Conservation (phyloP, 148 eudicot species). For the Chenopodium album region DNA sequence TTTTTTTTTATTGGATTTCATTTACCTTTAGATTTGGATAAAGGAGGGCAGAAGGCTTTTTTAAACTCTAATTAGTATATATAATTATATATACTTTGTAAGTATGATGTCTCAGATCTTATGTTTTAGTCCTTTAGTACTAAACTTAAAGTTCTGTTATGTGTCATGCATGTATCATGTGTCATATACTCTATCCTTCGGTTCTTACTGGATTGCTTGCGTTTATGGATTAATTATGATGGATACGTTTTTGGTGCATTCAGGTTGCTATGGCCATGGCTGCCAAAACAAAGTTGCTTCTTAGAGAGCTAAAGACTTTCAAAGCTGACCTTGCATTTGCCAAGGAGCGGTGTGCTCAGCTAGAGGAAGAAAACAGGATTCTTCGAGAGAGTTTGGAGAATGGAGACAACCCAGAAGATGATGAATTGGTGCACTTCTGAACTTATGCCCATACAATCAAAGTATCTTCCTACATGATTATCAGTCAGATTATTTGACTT, state of each 20-base stretch:
- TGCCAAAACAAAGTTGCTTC: constrained; percentile 80
- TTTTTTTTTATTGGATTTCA: background rate
- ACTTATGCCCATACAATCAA: background rate
- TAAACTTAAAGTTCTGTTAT: background rate
- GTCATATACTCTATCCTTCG: background rate
- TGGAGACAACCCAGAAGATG: constrained; percentile 74
- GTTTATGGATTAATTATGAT: constrained; percentile 12
- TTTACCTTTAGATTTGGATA: background rate
- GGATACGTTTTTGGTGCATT: constrained; percentile 17
- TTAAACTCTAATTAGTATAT: background rate
- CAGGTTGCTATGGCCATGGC: constrained; percentile 96
- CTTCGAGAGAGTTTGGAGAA: constrained; percentile 66
- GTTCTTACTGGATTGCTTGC: too few species aligned
- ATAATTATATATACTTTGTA: background rate
- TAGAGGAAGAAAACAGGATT: constrained; percentile 78
- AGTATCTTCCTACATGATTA: background rate
- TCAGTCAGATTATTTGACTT: background rate
- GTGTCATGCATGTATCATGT: background rate
- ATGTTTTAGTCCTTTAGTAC: background rate
- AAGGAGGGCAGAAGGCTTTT: background rate
- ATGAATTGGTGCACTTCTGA: constrained; percentile 58
- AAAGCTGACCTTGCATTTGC: constrained; percentile 92
- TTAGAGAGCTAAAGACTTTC: constrained; percentile 85
- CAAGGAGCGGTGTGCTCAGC: constrained; percentile 83
- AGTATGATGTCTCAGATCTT: background rate